Evolutionary conservation across 306 rosid species (phyloP), one percentile per base, ranked within the genome.

Genomic region (Mimosa pudica): DNA sequence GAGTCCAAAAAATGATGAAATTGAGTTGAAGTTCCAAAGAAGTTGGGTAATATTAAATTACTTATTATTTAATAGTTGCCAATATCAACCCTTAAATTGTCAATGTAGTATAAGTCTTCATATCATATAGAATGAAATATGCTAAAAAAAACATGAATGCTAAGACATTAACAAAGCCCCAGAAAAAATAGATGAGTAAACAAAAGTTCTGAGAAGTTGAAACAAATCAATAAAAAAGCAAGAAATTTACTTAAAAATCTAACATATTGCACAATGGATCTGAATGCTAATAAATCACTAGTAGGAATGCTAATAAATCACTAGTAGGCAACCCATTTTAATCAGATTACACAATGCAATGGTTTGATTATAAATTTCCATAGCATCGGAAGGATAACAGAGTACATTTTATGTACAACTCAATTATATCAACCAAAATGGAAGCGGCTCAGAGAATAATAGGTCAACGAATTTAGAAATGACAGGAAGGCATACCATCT

Each of bases 401-500:
- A 24, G 58, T 46, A 13, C 58, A 46, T 35, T 70, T 70, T 24
- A 24, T 24, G 30, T 24, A 24, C 1, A 24, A 24, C 30, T 24
- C 30, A 24, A 24, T 24, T 24, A 24, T 24, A 24, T 24, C 30
- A 24, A 24, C 30, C 30, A 24, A 24, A 24, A 24, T 24, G 30
- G 30, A 24, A 73, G 75, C 48, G 57, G 74, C 61, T 41, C 72
- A 10, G 10, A 7, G 7, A 78, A 44, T 49, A 33, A 52, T 44
- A 14, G 75, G 36, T 20, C 55, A 61, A 7, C 17, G 64, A 67
- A 49, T 36, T 69, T 75, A 61, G 32, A 63, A 33, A 35, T 69
- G 33, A 57, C 58, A 17, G 54, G 60, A 79, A 74, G 74, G 5
- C 17, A 58, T 78, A 85, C 88, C 88, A 85, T 85, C 6, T 75